Conservation (phyloP, 2,329 filamentous ascomycete species). For the Colletotrichum chlorophyti region DNA sequence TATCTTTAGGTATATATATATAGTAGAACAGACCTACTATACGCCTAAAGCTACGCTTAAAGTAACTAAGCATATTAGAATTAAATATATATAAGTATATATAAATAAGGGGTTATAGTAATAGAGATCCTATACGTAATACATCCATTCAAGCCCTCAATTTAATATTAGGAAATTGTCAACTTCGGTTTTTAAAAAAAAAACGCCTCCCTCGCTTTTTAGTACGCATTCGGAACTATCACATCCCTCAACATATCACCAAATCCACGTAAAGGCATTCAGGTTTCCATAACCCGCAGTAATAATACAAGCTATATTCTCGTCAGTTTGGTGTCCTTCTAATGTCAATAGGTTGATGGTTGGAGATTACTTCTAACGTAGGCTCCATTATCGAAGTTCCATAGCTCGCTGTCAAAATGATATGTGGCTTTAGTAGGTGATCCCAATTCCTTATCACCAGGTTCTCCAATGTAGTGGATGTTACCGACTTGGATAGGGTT, state of each 20-base stretch:
- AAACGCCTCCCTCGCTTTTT: not conserved
- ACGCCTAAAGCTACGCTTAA: too few species aligned
- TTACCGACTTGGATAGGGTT: not conserved
- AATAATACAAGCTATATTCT: not conserved
- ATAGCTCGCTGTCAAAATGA: not conserved
- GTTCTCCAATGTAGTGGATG: not conserved
- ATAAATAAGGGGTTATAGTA: too few species aligned
- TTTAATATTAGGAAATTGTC: too few species aligned
- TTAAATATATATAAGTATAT: too few species aligned
- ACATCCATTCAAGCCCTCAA: too few species aligned
- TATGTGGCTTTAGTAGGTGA: too few species aligned
- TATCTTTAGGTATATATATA: too few species aligned
- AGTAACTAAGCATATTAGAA: too few species aligned
- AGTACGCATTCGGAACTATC: not conserved
- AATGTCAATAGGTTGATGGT: not conserved
- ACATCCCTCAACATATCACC: not conserved
- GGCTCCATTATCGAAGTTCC: not conserved
- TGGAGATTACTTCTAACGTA: not conserved
- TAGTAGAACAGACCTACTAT: too few species aligned
- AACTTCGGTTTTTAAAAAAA: not conserved
- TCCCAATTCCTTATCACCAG: not conserved
- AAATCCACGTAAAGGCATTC: not conserved
- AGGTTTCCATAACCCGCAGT: not conserved
- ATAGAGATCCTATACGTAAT: too few species aligned
- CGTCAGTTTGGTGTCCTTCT: not conserved